A percentile compares a stretch with the other conserved stretches of the same genome.
Conservation (phyloP, 2,329 filamentous ascomycete genomes). For the Botryotinia narcissicola region DNA sequence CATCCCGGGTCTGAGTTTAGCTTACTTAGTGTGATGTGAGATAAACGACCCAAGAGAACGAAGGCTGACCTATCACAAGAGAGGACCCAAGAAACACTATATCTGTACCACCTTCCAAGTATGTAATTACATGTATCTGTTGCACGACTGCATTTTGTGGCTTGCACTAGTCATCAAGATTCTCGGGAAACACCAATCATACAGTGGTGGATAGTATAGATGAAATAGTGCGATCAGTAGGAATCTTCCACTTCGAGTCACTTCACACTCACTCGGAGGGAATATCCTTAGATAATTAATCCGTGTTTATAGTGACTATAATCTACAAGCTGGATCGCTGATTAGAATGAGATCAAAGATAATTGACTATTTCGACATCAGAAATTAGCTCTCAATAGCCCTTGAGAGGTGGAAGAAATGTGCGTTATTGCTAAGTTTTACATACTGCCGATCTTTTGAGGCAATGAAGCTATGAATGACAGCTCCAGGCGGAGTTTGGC, state of each 20-base stretch:
- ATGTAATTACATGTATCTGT: neutral
- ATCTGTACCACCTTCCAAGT: neutral
- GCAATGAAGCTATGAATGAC: neutral
- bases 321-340: neutral
- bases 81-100: neutral
- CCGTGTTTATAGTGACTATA: accelerated
- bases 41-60: no score
- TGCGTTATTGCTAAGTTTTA: no score
- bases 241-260: neutral
- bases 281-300: neutral
- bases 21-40: neutral
- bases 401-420: neutral
- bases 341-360: neutral
- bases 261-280: neutral
- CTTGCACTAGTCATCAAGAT: neutral
- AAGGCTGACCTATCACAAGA: neutral
- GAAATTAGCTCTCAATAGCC: accelerated
- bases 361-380: neutral
- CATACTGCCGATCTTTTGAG: neutral
- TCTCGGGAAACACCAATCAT: neutral
- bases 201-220: neutral
- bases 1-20: neutral
- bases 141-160: neutral
- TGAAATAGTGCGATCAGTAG: neutral
- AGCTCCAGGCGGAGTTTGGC: no score